phyloP scores from a whole-genome alignment of 179 eudicot species.

The Sideroxylon spinosum region DNA sequence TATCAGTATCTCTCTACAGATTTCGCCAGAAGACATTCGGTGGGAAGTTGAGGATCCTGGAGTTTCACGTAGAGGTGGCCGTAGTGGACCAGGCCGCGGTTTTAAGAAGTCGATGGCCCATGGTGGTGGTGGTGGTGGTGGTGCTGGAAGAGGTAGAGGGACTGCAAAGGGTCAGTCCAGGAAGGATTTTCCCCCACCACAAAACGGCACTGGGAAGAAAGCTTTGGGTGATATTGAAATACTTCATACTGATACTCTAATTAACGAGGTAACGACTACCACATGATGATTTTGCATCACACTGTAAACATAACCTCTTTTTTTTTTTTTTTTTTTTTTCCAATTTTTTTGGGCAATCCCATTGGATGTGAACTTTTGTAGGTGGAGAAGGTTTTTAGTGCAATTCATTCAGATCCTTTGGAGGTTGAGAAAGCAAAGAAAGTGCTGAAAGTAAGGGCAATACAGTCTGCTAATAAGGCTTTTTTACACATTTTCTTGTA shows the following conservation, averaged over 20 bases:
- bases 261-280: slow-evolving; percentile 45
- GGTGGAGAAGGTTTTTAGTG: slow-evolving; percentile 66
- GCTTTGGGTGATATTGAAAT: slow-evolving; percentile 55
- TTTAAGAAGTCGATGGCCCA: slow-evolving; percentile 45
- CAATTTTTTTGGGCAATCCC: neutral
- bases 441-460: slow-evolving; percentile 49
- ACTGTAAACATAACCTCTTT: no score
- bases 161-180: slow-evolving; percentile 38
- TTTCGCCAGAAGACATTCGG: slow-evolving; percentile 52
- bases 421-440: slow-evolving; percentile 70
- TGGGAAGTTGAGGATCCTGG: slow-evolving; percentile 47
- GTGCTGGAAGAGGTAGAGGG: slow-evolving; percentile 59
- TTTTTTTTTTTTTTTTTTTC: no score
- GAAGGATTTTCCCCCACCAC: slow-evolving; percentile 34
- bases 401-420: slow-evolving; percentile 49
- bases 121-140: slow-evolving; percentile 40
- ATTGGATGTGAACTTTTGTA: slow-evolving; percentile 18
- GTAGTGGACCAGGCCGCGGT: slow-evolving; percentile 49
- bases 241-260: slow-evolving; percentile 61
- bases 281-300: neutral
- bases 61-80: slow-evolving; percentile 34
- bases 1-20: slow-evolving; percentile 17
- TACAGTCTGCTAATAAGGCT: neutral
- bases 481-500: neutral
- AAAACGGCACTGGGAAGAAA: slow-evolving; percentile 27